phyloP scores from a whole-genome alignment of 768 basidiomycete species.

The Suillus discolor region DNA sequence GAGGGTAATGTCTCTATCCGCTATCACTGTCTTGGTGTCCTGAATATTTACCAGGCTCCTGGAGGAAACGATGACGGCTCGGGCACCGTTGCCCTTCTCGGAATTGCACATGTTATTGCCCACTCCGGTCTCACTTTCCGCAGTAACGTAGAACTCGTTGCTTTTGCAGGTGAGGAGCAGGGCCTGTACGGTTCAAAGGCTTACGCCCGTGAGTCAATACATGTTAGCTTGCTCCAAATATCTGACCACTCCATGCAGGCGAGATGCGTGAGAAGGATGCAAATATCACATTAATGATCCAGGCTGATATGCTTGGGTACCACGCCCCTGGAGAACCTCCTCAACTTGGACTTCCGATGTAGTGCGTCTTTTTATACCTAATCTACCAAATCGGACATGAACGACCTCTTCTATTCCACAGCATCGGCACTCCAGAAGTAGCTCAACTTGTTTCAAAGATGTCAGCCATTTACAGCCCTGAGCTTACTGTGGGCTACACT shows the following conservation, averaged over 20 bases:
- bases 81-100: conserved; percentile 72
- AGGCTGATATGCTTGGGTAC: conserved; percentile 93
- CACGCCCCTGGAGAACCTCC: conserved; percentile 75
- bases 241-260: conserved; percentile 37
- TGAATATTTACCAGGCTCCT: conserved; percentile 28
- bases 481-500: conserved; percentile 70
- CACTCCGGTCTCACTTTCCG: conserved; percentile 69
- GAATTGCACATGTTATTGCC: conserved; percentile 76
- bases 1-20: conserved; percentile 31
- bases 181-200: conserved; percentile 77
- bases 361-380: conserved; percentile 42
- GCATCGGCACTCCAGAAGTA: conserved; percentile 80
- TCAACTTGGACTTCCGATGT: conserved; percentile 79
- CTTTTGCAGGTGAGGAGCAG: conserved; percentile 93
- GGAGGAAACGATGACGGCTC: conserved; percentile 69
- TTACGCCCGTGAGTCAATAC: conserved; percentile 69
- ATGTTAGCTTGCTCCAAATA: background rate
- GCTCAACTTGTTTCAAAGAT: conserved; percentile 75
- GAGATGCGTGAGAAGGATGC: conserved; percentile 58
- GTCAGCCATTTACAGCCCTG: conserved; percentile 79
- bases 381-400: background rate
- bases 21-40: background rate
- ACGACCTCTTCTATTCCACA: conserved; percentile 26
- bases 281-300: conserved; percentile 81
- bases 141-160: conserved; percentile 76